These are phyloP conservation scores for Mycena maculata DNA, from an alignment of 768 basidiomycete species.

Conservation along the genomic window DNA sequence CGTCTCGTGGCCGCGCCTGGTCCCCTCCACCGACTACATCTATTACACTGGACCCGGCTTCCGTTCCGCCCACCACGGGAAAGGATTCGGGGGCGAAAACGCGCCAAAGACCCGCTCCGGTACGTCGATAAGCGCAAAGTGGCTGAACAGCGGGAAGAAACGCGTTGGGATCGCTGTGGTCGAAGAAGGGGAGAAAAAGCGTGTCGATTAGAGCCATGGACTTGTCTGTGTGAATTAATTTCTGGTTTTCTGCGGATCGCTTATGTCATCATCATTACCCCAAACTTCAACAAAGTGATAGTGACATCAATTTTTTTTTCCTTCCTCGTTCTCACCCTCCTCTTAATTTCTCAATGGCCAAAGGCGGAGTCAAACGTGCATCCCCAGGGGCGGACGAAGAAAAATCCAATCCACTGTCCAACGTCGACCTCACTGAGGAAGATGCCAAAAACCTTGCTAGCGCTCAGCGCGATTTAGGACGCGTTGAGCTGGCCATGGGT, in stretches of 20 bases:
- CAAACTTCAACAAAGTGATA: not conserved
- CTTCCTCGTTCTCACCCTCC: conserved; percentile 13
- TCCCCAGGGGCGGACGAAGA: conserved; percentile 84
- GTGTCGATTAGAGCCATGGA: conserved; percentile 59
- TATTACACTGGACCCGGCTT: conserved; percentile 92
- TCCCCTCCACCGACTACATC: conserved; percentile 85
- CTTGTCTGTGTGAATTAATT: not conserved
- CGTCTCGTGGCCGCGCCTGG: conserved; percentile 92
- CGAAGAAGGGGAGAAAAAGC: conserved; percentile 85
- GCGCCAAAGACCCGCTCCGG: conserved; percentile 43
- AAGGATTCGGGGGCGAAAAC: conserved; percentile 64
- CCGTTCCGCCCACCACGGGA: conserved; percentile 81
- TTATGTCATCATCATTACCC: not conserved
- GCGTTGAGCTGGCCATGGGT: conserved; percentile 81
- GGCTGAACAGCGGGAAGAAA: conserved; percentile 51
- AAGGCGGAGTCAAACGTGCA: conserved; percentile 75
- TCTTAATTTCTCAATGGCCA: conserved; percentile 47
- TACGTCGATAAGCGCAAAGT: conserved; percentile 52
- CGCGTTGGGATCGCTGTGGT: conserved; percentile 70
- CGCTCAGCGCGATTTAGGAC: conserved; percentile 76
- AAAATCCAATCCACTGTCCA: conserved; percentile 74
- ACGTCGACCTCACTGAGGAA: conserved; percentile 77
- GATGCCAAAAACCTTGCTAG: conserved; percentile 75
- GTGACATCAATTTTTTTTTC: conserved; percentile 5
- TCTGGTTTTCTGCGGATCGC: not conserved